A percentile compares a stretch with the other conserved stretches of the same genome.
Evolutionary conservation across 2,329 filamentous ascomycete genomes (phyloP).

Genomic region (Hypomyces rosellus): DNA sequence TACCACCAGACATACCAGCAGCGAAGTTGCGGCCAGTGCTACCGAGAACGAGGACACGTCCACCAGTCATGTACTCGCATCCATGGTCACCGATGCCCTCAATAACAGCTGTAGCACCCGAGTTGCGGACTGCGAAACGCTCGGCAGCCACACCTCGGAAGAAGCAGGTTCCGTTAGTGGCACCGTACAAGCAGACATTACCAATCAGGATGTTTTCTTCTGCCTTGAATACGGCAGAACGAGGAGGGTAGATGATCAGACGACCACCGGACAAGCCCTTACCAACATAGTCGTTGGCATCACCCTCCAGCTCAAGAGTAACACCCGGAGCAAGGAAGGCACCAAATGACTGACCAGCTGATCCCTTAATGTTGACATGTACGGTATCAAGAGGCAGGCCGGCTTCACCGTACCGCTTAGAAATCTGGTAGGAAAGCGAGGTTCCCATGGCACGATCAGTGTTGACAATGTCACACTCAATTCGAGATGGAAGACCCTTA

Average conservation of each 20-base stretch:
- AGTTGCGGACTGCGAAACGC: constrained; percentile 94
- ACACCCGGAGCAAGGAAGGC: constrained; percentile 90
- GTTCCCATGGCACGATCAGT: constrained; percentile 92
- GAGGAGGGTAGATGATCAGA: constrained; percentile 87
- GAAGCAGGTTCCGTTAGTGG: constrained; percentile 84
- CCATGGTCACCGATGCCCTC: constrained; percentile 95
- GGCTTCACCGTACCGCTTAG: constrained; percentile 81
- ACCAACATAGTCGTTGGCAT: constrained; percentile 93
- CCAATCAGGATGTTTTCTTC: constrained; percentile 93
- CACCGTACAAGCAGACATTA: constrained; percentile 92
- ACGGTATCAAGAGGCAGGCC: constrained; percentile 90
- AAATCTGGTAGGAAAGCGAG: constrained; percentile 92
- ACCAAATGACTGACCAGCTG: constrained; percentile 93
- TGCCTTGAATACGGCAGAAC: constrained; percentile 85
- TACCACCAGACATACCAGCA: constrained; percentile 97
- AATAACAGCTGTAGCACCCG: constrained; percentile 89
- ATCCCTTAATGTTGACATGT: constrained; percentile 93
- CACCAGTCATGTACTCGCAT: constrained; percentile 98
- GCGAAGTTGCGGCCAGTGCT: constrained; percentile 94
- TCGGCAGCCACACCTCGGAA: constrained; percentile 96
- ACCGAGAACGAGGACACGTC: constrained; percentile 80
- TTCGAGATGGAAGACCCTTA: constrained; percentile 85
- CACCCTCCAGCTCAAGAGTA: constrained; percentile 90
- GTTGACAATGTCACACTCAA: constrained; percentile 95
- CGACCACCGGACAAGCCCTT: constrained; percentile 93